A percentile compares a stretch with the other conserved stretches of the same genome.
Evolutionary conservation across 2,329 filamentous ascomycete genomes (phyloP).

Genomic region (Rhynchosporium agropyri): DNA sequence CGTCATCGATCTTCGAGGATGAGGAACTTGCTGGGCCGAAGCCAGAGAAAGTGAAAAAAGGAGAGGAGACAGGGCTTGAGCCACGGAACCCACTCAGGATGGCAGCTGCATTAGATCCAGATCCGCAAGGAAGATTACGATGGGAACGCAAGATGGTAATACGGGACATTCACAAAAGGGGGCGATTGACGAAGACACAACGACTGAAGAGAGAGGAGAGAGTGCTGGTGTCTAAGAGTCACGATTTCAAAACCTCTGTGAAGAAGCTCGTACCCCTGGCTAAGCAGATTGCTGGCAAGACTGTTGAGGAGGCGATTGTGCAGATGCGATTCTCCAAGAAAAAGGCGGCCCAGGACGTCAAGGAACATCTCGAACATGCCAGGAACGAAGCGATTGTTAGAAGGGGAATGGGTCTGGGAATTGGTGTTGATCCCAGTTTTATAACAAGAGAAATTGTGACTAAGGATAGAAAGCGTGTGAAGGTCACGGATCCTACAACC

Average conservation of each 20-base stretch:
- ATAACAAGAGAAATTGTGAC: slow-evolving; percentile 64
- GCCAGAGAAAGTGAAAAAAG: neutral
- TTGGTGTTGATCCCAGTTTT: slow-evolving; percentile 39
- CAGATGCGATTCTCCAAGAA: slow-evolving; percentile 98
- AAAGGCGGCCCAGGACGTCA: slow-evolving; percentile 81
- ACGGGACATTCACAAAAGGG: slow-evolving; percentile 68
- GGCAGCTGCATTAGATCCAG: slow-evolving; percentile 71
- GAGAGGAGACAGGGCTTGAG: slow-evolving; percentile 32
- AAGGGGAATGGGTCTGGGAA: slow-evolving; percentile 78
- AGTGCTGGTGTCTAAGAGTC: slow-evolving; percentile 61
- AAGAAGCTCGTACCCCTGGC: slow-evolving; percentile 92
- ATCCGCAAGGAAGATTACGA: slow-evolving; percentile 68
- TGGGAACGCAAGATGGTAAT: slow-evolving; percentile 88
- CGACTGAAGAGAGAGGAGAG: slow-evolving; percentile 67
- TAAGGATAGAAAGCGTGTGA: slow-evolving; percentile 73
- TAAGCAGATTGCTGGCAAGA: slow-evolving; percentile 88
- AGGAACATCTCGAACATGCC: slow-evolving; percentile 78
- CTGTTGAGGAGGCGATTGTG: slow-evolving; percentile 87
- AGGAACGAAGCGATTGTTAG: slow-evolving; percentile 78
- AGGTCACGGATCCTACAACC: slow-evolving; percentile 72
- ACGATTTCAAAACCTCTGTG: slow-evolving; percentile 77
- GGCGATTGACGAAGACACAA: slow-evolving; percentile 66
- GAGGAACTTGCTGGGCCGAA: slow-evolving; percentile 43
- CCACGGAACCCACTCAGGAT: slow-evolving; percentile 55
- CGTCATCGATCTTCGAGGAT: slow-evolving; percentile 55